Conservation (phyloP, 495 filamentous ascomycete genomes). For the Thermothielavioides terrestris region DNA sequence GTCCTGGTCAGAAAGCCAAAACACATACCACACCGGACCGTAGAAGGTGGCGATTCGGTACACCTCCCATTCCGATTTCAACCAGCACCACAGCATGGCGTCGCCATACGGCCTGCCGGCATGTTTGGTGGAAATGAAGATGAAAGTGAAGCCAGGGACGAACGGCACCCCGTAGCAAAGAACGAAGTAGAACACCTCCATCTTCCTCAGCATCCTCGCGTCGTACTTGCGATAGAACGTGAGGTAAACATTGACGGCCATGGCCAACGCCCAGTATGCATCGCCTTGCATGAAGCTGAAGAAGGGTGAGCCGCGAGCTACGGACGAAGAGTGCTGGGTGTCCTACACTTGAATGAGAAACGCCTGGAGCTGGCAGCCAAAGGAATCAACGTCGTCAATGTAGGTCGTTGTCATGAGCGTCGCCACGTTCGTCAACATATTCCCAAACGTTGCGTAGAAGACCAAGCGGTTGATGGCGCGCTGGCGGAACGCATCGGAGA, state of each 20-base stretch:
- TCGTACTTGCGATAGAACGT: conserved; percentile 76
- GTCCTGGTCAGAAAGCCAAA: background rate
- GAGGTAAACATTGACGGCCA: conserved; percentile 82
- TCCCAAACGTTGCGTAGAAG: conserved; percentile 80
- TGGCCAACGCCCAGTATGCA: conserved; percentile 71
- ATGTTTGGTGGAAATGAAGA: conserved; percentile 48
- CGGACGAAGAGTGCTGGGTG: background rate
- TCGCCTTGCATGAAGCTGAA: conserved; percentile 71
- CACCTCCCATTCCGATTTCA: conserved; percentile 55
- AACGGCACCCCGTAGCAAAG: conserved; percentile 71
- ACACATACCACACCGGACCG: conserved; percentile 64
- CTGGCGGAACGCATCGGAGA: conserved; percentile 57
- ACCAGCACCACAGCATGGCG: conserved; percentile 83
- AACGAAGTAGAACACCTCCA: conserved; percentile 66
- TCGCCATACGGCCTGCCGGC: conserved; percentile 61
- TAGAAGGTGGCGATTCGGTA: conserved; percentile 74
- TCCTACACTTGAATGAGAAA: conserved; percentile 65
- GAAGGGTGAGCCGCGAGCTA: background rate
- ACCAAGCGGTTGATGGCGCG: conserved; percentile 77
- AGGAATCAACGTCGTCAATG: conserved; percentile 35
- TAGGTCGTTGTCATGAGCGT: conserved; percentile 63
- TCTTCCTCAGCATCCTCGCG: conserved; percentile 52
- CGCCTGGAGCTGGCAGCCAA: conserved; percentile 66
- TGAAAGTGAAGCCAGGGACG: conserved; percentile 57
- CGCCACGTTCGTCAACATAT: conserved; percentile 71